Evolutionary conservation across 2,329 filamentous ascomycete genomes (phyloP), one percentile per base, ranked within the genome.

Genomic region (Cercospora sp.): DNA sequence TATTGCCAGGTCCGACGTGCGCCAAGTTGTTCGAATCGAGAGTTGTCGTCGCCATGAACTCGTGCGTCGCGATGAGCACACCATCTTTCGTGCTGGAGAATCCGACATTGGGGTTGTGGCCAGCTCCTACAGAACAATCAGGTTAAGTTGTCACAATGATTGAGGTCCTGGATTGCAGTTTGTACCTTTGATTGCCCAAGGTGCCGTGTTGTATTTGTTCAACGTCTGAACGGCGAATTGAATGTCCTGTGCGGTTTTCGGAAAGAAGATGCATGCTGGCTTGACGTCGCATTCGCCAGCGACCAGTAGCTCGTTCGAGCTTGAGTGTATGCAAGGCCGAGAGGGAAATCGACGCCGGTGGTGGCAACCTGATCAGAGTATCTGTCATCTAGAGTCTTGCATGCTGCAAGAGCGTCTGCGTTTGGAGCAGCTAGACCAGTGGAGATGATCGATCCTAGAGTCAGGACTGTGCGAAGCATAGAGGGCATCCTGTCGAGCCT

Each of bases 151-250:
- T n/a, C 55, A 4, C 13, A 28, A 53, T 3, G 10, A 3, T 21
- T 37, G 28, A 21, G 21, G 4, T 4, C 21, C 5, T 30, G 8
- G 7, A 37, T 6, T 8, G 7, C 55, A 18, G 2, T 9, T 1
- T 5, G 12, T 58, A 65, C 62, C 81, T 74, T 85, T 82, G 77
- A 88, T 81, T 26, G 86, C 87, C 60, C 89, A 86, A 9, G 85
- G 77, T 63, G 83, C 84, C 30, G 81, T 79, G 40, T 81, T 81
- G 45, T 82, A 76, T 10, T 80, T 81, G 18, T 79, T 80, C 21
- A 89, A 80, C 18, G 84, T 79, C 26, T 80, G 81, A 59, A 89
- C 81, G 13, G 87, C 81, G 10, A 81, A 80, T 0, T 85, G 80
- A 40, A 89, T 85, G 71, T 89, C 85, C 13, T 82, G 77, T 0